phyloP scores from a whole-genome alignment of 1,284 basidiomycete species.

The Bondarzewia mesenterica region DNA sequence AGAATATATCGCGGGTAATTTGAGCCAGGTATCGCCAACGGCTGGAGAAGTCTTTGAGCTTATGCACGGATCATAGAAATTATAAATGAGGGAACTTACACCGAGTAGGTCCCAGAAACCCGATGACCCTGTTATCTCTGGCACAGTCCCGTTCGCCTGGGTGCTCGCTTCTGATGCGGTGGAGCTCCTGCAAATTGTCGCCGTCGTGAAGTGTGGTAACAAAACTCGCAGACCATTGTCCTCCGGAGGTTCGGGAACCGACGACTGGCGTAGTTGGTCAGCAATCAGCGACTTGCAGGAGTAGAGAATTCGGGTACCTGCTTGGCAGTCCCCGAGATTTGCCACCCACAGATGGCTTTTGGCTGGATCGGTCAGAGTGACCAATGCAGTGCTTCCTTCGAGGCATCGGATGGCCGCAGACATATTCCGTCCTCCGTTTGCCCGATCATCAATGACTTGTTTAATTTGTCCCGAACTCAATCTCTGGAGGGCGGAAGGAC shows the following conservation, averaged over 20 bases:
- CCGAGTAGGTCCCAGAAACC: conserved; percentile 58
- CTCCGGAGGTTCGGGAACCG: conserved; percentile 29
- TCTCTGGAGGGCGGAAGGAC: conserved; percentile 15
- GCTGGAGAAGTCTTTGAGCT: conserved; percentile 27
- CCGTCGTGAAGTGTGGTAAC: conserved; percentile 54
- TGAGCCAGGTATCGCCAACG: conserved; percentile 56
- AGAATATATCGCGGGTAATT: conserved; percentile 51
- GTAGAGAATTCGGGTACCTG: conserved; percentile 42
- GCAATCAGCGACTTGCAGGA: no score
- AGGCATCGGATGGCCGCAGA: conserved; percentile 38
- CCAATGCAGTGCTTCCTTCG: conserved; percentile 53
- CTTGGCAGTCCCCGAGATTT: conserved; percentile 60
- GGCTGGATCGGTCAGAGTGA: conserved; percentile 45
- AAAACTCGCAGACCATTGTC: conserved; percentile 33
- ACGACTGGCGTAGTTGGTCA: conserved; percentile 29
- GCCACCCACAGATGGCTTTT: conserved; percentile 51
- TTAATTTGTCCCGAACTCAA: conserved; percentile 19
- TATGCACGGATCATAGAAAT: neutral
- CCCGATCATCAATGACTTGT: conserved; percentile 18
- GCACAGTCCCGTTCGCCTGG: conserved; percentile 44
- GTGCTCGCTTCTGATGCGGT: conserved; percentile 43
- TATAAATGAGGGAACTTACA: conserved; percentile 28
- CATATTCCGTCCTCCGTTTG: conserved; percentile 18
- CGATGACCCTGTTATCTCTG: conserved; percentile 46
- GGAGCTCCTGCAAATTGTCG: conserved; percentile 36